Evolutionary conservation across 163 green algal species (phyloP), one percentile per base, ranked within the genome.

Genomic region (Prototheca cutis): DNA sequence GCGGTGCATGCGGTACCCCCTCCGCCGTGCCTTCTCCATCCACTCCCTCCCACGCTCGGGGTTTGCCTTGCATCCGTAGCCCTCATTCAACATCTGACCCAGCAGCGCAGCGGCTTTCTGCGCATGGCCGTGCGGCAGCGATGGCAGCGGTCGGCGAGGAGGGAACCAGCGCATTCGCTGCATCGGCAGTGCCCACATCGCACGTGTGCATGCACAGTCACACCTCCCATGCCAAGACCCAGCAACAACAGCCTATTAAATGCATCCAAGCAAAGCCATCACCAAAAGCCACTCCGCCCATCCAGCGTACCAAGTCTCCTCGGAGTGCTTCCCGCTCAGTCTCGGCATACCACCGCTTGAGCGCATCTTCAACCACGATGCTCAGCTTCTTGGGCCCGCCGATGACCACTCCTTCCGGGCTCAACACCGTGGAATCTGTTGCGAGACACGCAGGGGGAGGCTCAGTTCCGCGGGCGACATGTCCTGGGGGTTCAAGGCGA

Each of bases 261-360:
- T n/a, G n/a, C n/a, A n/a, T n/a, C n/a, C n/a, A n/a, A n/a, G n/a
- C n/a, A n/a, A n/a, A n/a, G n/a, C n/a, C n/a, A n/a, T n/a, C n/a
- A n/a, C n/a, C n/a, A n/a, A n/a, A n/a, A n/a, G n/a, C n/a, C n/a
- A n/a, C n/a, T n/a, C n/a, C n/a, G n/a, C n/a, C n/a, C n/a, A n/a
- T n/a, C n/a, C n/a, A n/a, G n/a, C 75, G 36, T 33, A 83, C 76
- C 67, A 91, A 70, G 48, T 92, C 84, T 1, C 84, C 84, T 0
- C 79, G 66, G 24, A 77, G 42, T 2, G 86, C 86, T 47, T 90
- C 80, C 47, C 67, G 62, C 47, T 83, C 69, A 0, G 84, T 79
- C 36, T 94, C 86, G 17, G 82, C 70, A 72, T 88, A 92, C 86
- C 86, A 94, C 1, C 86, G 78, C 40, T 79, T 75, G 18, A 91